Evolutionary conservation across 345 rosid species (phyloP), one percentile per base, ranked within the genome.

Genomic region (Hevea brasiliensis): DNA sequence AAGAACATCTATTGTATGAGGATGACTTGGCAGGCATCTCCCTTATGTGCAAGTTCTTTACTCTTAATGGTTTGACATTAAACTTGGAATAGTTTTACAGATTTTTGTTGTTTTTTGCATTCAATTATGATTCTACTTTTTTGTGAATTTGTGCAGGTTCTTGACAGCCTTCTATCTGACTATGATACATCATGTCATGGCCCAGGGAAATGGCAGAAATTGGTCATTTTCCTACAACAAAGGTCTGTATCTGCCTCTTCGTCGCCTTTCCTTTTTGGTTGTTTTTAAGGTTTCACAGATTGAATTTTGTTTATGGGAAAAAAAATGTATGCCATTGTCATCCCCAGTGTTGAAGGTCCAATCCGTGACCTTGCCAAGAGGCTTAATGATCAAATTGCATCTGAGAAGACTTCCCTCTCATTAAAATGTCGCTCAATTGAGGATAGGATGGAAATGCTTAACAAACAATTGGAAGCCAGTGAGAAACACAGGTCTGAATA

Each of bases 121-220:
- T 69, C 5, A 58, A 2, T 69, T 44, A 21, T 47, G 13, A 21
- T 23, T 68, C 27, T 54, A 47, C 71, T 62, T 12, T n/a, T 65
- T 70, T 48, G 75, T 35, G 62, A 69, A 61, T 61, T 57, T 68
- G 8, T 75, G 78, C 89, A 96, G 98, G 91, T 93, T 68, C 85
- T 96, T 76, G 98, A 93, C 80, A 82, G 79, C 68, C 90, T 92
- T 79, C 56, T 91, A 21, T 82, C 90, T 6, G 97, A 91, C 68
- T 96, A 93, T 71, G 97, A 91, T 61, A 83, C 82, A 65, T 84
- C 90, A 35, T 87, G 87, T 77, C 91, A 87, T 83, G 98, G 98
- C 67, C 98, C 97, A 1, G 88, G 88, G 37, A 93, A 96, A 80
- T 96, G 98, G 97, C 90, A 91, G 86, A 96, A 93, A 84, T 82